phyloP scores from a whole-genome alignment of 2,329 filamentous ascomycete species.

The Hypoxylon sp. region DNA sequence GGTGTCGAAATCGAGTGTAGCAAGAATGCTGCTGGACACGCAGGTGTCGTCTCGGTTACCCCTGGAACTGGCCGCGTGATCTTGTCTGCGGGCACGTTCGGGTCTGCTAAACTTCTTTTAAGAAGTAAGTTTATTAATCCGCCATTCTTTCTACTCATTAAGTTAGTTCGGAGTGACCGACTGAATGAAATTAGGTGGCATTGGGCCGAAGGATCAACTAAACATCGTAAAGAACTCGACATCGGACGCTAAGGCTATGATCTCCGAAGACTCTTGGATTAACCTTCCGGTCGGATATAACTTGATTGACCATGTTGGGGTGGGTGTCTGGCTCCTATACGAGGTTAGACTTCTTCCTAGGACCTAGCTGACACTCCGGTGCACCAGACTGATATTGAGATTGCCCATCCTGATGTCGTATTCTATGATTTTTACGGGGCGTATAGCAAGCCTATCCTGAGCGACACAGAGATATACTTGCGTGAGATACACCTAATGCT shows the following conservation, averaged over 20 bases:
- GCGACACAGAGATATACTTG: conserved; percentile 62
- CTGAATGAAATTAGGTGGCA: conserved; percentile 59
- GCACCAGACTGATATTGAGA: conserved; percentile 61
- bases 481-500: conserved; percentile 47
- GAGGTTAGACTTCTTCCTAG: too few species aligned
- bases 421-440: conserved; percentile 77
- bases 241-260: conserved; percentile 65
- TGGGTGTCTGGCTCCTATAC: conserved; percentile 33
- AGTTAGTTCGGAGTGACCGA: conserved; percentile 13
- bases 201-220: conserved; percentile 73
- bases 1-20: conserved; percentile 75
- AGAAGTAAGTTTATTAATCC: conserved; percentile 69
- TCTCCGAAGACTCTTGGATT: conserved; percentile 66
- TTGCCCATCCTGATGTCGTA: conserved; percentile 60
- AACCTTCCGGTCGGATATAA: conserved; percentile 71
- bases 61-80: conserved; percentile 74
- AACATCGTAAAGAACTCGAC: conserved; percentile 63
- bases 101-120: conserved; percentile 76
- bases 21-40: conserved; percentile 64
- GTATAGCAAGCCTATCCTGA: conserved; percentile 63
- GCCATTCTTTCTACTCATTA: background rate
- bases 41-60: conserved; percentile 72
- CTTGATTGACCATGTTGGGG: conserved; percentile 68
- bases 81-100: conserved; percentile 76
- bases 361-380: conserved; percentile 8